phyloP scores from a whole-genome alignment of 2,329 filamentous ascomycete species.

The Cyphellophora europaea region DNA sequence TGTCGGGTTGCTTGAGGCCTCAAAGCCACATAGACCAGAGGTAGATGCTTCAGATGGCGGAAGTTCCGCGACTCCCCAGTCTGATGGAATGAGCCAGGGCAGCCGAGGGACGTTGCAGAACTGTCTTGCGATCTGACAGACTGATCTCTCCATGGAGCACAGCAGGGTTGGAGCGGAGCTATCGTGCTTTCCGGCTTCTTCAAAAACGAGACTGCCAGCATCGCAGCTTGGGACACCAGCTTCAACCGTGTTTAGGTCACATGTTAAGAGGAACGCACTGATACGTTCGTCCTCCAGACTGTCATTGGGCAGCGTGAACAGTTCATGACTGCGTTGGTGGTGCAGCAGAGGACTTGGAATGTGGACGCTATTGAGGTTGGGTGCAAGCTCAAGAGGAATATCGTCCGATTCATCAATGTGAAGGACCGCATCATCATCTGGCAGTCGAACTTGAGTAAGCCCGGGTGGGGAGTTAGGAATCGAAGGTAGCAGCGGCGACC shows the following conservation, averaged over 20 bases:
- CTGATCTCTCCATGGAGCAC: not conserved
- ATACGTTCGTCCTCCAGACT: not conserved
- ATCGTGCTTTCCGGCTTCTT: not conserved
- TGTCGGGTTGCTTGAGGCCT: no score
- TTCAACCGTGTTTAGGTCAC: not conserved
- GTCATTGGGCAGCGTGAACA: not conserved
- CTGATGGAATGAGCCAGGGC: not conserved
- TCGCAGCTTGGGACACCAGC: not conserved
- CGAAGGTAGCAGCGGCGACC: no score
- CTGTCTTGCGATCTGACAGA: no score
- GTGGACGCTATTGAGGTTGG: conserved; percentile 3
- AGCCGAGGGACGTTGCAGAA: not conserved
- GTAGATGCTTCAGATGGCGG: not conserved
- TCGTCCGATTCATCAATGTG: not conserved
- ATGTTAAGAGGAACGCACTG: not conserved
- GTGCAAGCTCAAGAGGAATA: not conserved
- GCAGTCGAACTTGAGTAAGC: not conserved
- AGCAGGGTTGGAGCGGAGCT: not conserved
- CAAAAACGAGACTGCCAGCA: conserved; percentile 1
- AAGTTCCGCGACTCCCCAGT: not conserved
- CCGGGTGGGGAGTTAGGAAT: no score
- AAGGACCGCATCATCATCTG: conserved; percentile 1
- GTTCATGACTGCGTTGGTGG: conserved; percentile 4
- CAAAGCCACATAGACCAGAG: no score
- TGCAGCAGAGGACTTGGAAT: conserved; percentile 17